Evolutionary conservation across 2,329 filamentous ascomycete genomes (phyloP).

Genomic region (Penicillium sp.): DNA sequence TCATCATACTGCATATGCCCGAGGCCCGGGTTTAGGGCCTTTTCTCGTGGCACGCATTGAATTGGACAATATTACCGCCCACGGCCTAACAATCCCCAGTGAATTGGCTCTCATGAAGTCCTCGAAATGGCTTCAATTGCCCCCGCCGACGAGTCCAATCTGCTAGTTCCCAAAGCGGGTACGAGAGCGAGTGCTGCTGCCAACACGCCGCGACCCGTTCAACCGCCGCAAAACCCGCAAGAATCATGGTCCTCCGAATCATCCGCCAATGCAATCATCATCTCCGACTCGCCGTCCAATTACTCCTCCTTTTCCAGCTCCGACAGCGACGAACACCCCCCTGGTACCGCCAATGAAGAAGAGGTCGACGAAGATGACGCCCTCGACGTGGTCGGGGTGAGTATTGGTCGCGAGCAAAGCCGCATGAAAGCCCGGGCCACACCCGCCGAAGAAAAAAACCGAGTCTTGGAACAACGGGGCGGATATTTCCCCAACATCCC

Average conservation of each 20-base stretch:
- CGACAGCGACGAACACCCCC: slow-evolving; percentile 39
- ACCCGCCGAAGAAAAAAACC: slow-evolving; percentile 65
- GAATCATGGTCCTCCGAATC: slow-evolving; percentile 31
- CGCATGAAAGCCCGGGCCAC: slow-evolving; percentile 63
- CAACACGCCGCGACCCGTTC: not conserved
- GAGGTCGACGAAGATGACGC: slow-evolving; percentile 43
- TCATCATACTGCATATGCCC: not conserved
- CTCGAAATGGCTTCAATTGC: slow-evolving; percentile 18
- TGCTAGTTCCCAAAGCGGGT: slow-evolving; percentile 2
- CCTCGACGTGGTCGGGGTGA: slow-evolving; percentile 60
- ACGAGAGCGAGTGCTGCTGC: not conserved
- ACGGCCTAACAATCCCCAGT: not conserved
- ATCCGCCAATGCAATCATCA: slow-evolving; percentile 24
- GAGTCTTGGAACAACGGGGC: slow-evolving; percentile 58
- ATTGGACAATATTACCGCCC: not conserved
- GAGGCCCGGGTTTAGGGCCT: slow-evolving; percentile 4
- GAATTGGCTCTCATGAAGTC: not conserved
- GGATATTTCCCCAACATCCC: slow-evolving; percentile 55
- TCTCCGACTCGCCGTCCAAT: slow-evolving; percentile 29
- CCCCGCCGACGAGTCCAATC: slow-evolving; percentile 12
- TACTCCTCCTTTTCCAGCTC: slow-evolving; percentile 39
- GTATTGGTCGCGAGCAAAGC: slow-evolving; percentile 63
- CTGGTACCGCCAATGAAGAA: slow-evolving; percentile 27
- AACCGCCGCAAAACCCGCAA: slow-evolving; percentile 14
- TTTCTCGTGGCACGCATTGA: not conserved